These are phyloP conservation scores for Botrytis fragariae DNA, from an alignment of 2,329 filamentous ascomycete species.

Conservation along the genomic window DNA sequence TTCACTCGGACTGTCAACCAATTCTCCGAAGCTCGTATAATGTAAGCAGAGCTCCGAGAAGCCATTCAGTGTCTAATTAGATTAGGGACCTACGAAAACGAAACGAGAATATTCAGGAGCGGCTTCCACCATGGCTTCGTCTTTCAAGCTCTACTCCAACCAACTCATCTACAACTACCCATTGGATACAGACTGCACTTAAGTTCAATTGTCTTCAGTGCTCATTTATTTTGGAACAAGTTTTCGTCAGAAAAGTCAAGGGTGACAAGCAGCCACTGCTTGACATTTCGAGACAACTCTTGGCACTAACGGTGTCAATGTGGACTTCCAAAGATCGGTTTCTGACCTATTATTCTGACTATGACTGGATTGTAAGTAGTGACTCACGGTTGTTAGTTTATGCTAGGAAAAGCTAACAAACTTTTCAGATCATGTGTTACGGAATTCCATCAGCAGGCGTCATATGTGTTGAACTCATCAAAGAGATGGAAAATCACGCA, in stretches of 20 bases:
- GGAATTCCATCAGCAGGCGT: constrained; percentile 50
- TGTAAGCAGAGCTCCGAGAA: constrained; percentile 6
- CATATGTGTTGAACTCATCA: constrained; percentile 51
- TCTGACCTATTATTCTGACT: constrained; percentile 43
- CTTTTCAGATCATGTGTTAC: constrained; percentile 42
- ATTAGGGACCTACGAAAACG: constrained; percentile 39
- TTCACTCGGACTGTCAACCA: constrained; percentile 38
- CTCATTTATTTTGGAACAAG: constrained; percentile 42
- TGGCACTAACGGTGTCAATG: constrained; percentile 46
- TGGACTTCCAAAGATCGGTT: constrained; percentile 51
- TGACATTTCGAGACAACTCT: constrained; percentile 47
- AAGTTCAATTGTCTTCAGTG: constrained; percentile 49
- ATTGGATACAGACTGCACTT: not conserved
- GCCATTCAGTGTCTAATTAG: constrained; percentile 33
- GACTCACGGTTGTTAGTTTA: not conserved
- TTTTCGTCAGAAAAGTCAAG: constrained; percentile 48
- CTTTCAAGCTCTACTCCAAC: constrained; percentile 43
- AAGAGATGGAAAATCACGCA: constrained; percentile 40
- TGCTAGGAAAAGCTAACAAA: not conserved
- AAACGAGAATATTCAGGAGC: constrained; percentile 40
- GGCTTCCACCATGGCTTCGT: constrained; percentile 38
- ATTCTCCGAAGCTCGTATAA: constrained; percentile 1
- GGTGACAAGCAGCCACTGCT: constrained; percentile 30
- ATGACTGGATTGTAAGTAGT: constrained; percentile 44
- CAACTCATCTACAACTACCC: constrained; percentile 45